Conservation (phyloP, 768 basidiomycete species). For the Auricularia cornea region DNA sequence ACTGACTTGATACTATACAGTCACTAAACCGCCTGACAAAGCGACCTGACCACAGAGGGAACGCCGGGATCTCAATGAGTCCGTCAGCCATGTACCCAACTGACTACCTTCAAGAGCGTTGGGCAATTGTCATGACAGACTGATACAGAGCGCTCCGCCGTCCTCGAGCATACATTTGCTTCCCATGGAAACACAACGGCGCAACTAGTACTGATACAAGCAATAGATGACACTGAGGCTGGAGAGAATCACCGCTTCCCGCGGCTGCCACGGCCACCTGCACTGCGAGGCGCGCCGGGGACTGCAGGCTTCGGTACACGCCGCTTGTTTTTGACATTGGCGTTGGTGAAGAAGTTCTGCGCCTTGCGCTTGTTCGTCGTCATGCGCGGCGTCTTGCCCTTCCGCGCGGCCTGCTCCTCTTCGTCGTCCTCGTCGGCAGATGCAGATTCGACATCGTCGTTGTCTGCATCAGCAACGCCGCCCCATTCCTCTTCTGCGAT, state of each 20-base stretch:
- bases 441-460: conserved; percentile 22
- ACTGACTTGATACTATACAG: too few relatives aligned
- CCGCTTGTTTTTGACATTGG: conserved; percentile 78
- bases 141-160: too few relatives aligned
- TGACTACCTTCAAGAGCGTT: too few relatives aligned
- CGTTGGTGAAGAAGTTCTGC: conserved; percentile 76
- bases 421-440: conserved; percentile 28
- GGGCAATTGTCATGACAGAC: too few relatives aligned
- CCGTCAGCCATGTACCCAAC: too few relatives aligned
- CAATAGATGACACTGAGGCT: too few relatives aligned
- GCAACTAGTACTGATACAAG: too few relatives aligned
- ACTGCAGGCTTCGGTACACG: not conserved
- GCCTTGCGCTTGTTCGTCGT: conserved; percentile 95
- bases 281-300: not conserved
- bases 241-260: not conserved
- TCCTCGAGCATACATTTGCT: too few relatives aligned
- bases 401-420: conserved; percentile 15
- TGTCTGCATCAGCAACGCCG: conserved; percentile 15
- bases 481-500: conserved; percentile 20
- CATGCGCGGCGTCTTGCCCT: conserved; percentile 69
- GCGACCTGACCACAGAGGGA: too few relatives aligned
- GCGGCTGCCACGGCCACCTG: not conserved
- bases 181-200: too few relatives aligned
- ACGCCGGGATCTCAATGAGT: too few relatives aligned
- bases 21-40: too few relatives aligned